These are phyloP conservation scores for Sisymbrium altissimum DNA, from an alignment of 345 rosid genomes.

Conservation along the genomic window DNA sequence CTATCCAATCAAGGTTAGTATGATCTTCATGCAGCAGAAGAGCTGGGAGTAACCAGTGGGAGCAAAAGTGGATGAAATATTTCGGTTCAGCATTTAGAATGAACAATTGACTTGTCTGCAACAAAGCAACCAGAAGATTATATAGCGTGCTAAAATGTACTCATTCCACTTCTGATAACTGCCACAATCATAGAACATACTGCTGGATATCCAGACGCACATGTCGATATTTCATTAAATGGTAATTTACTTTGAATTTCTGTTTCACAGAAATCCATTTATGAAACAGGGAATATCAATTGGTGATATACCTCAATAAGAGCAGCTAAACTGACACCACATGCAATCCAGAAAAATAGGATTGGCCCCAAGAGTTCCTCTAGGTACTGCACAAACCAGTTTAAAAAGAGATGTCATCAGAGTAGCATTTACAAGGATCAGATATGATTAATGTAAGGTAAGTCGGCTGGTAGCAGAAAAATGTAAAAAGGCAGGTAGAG, in stretches of 20 bases:
- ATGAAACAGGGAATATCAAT: not conserved
- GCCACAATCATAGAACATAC: not conserved
- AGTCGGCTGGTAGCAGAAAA: not conserved
- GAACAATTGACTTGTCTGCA: conserved; percentile 68
- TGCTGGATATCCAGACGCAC: not conserved
- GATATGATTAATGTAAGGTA: not conserved
- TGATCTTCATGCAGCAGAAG: conserved; percentile 58
- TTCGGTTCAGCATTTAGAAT: conserved; percentile 63
- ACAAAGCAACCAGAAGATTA: conserved; percentile 22
- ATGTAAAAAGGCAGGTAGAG: not conserved
- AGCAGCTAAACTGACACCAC: conserved; percentile 82
- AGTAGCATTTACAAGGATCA: conserved; percentile 5
- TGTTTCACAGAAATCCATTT: not conserved
- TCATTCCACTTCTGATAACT: conserved; percentile 4
- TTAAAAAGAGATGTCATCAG: conserved; percentile 12
- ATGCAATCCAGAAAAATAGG: conserved; percentile 80
- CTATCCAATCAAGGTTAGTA: conserved; percentile 64
- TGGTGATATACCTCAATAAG: conserved; percentile 74
- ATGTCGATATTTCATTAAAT: not conserved
- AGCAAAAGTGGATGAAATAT: conserved; percentile 71
- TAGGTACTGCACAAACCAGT: conserved; percentile 58
- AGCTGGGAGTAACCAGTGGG: conserved; percentile 92
- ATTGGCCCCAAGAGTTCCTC: conserved; percentile 81
- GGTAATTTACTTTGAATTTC: not conserved
- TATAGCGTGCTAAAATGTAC: conserved; percentile 4